Conservation (phyloP, 2,329 filamentous ascomycete species). For the Diaporthe citri region DNA sequence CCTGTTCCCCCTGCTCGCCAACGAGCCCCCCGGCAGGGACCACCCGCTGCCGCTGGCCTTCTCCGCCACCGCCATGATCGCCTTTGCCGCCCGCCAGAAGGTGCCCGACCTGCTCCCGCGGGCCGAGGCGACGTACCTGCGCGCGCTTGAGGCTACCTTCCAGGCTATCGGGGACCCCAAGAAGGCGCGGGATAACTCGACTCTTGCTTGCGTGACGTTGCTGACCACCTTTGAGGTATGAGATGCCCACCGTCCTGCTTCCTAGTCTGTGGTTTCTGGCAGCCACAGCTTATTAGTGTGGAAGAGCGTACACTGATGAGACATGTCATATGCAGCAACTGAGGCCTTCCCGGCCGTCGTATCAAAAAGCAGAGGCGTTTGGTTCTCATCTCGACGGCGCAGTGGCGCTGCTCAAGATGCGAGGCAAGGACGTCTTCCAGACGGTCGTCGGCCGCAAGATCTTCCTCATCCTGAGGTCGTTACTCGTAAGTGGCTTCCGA, state of each 20-base stretch:
- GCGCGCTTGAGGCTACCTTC: slow-evolving; percentile 37
- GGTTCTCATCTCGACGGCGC: slow-evolving; percentile 39
- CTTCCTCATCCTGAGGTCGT: slow-evolving; percentile 35
- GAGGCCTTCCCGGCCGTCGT: slow-evolving; percentile 36
- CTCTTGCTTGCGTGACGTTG: slow-evolving; percentile 39
- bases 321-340: slow-evolving; percentile 27
- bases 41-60: slow-evolving; percentile 39
- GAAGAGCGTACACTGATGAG: background rate
- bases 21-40: slow-evolving; percentile 22
- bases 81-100: slow-evolving; percentile 39
- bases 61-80: slow-evolving; percentile 39
- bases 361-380: slow-evolving; percentile 37
- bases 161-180: slow-evolving; percentile 37
- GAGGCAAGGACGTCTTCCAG: slow-evolving; percentile 39
- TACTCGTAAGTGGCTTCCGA: slow-evolving; percentile 30
- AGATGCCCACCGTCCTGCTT: background rate
- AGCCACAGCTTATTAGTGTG: background rate
- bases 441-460: slow-evolving; percentile 40
- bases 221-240: slow-evolving; percentile 40
- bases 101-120: slow-evolving; percentile 32
- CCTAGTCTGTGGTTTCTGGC: background rate
- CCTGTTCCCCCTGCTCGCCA: slow-evolving; percentile 37
- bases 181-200: slow-evolving; percentile 39
- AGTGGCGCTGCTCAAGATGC: slow-evolving; percentile 36
- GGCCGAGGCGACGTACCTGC: slow-evolving; percentile 38